Conservation (phyloP, 225 moss, liverwort and hornwort genomes). For the Bryoerythrophyllum caledonicum region DNA sequence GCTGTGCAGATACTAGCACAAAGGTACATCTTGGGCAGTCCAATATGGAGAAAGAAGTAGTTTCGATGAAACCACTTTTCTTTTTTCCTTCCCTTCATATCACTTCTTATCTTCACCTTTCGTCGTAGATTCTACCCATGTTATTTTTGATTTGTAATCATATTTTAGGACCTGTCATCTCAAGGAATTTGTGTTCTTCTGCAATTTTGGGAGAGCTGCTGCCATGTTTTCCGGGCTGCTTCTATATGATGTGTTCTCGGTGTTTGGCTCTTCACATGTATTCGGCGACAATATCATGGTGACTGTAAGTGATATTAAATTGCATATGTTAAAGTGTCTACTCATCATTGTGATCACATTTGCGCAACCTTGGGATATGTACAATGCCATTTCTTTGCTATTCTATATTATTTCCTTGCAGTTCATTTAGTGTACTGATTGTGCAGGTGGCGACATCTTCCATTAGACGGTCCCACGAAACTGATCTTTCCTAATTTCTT, state of each 20-base stretch:
- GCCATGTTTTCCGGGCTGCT: conserved; percentile 93
- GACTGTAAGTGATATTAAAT: conserved; percentile 50
- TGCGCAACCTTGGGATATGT: neutral
- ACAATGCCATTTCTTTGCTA: neutral
- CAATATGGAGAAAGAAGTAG: too few species aligned
- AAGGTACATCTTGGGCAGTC: conserved; percentile 60
- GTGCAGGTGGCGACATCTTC: conserved; percentile 93
- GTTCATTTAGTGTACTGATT: conserved; percentile 1
- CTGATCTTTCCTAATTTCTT: conserved; percentile 95
- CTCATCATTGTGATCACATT: neutral
- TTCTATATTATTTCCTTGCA: neutral
- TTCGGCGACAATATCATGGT: conserved; percentile 99
- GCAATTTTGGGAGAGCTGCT: conserved; percentile 90
- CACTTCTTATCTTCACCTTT: neutral
- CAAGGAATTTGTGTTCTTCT: conserved; percentile 5
- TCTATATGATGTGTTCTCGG: conserved; percentile 98
- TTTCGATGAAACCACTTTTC: neutral
- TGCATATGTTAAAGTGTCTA: neutral
- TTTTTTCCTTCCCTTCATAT: conserved; percentile 1
- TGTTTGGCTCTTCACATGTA: conserved; percentile 95
- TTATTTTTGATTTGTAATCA: neutral
- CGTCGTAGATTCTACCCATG: conserved; percentile 7
- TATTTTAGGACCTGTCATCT: conserved; percentile 1
- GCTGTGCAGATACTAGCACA: conserved; percentile 87
- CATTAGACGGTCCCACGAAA: conserved; percentile 98